Evolutionary conservation across 176 grass and related monocot species (phyloP).

Genomic region (Musa schizocarpa): DNA sequence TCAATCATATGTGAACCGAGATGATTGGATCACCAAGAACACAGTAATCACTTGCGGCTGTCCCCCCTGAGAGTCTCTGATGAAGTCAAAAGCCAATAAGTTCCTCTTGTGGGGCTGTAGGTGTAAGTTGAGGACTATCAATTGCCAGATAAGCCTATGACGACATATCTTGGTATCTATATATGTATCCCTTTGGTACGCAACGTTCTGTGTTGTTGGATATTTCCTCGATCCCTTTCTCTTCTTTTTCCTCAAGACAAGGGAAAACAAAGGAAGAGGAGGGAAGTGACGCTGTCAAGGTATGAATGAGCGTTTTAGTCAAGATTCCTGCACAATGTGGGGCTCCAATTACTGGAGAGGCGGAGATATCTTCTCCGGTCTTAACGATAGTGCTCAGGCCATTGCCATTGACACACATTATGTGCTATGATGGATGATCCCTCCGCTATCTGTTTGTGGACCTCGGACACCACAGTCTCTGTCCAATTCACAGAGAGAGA

Average conservation of each 20-base stretch:
- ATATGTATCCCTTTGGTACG: too few species aligned
- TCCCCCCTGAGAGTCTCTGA: neutral
- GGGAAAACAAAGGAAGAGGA: neutral
- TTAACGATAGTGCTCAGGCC: constrained; percentile 26
- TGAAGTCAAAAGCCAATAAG: constrained; percentile 13
- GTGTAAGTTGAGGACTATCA: constrained; percentile 9
- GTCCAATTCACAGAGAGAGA: neutral
- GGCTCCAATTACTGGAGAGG: constrained; percentile 8
- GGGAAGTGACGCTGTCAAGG: neutral
- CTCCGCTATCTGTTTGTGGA: constrained; percentile 12
- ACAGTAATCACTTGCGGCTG: constrained; percentile 35
- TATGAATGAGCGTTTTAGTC: constrained; percentile 32
- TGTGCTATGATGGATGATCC: constrained; percentile 33
- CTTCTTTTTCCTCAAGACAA: neutral
- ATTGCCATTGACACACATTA: constrained; percentile 35
- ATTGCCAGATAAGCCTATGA: neutral
- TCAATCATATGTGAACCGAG: constrained; percentile 38
- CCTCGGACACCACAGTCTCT: neutral
- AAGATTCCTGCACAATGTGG: constrained; percentile 53
- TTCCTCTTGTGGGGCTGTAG: constrained; percentile 20
- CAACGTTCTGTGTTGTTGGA: too few species aligned
- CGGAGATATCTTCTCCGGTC: neutral
- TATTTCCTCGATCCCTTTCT: neutral
- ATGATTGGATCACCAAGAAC: constrained; percentile 70
- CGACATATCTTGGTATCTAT: too few species aligned